These are phyloP conservation scores for Lachnellula subtilissima DNA, from an alignment of 2,329 filamentous ascomycete species.

Conservation along the genomic window DNA sequence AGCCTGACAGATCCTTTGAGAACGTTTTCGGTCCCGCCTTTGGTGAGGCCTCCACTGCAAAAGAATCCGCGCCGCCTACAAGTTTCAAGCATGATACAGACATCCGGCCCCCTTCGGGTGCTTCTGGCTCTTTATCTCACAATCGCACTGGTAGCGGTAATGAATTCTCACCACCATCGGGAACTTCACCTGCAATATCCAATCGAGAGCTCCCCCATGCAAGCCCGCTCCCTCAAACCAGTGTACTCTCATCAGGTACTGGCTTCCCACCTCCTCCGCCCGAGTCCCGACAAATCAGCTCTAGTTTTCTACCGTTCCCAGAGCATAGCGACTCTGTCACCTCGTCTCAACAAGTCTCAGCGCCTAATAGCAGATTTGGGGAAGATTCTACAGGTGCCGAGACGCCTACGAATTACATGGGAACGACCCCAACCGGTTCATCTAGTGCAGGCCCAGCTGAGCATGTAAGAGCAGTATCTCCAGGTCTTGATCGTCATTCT, in stretches of 20 bases:
- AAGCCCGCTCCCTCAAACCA: conserved; percentile 19
- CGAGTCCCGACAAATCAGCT: conserved; percentile 72
- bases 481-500: conserved; percentile 28
- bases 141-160: conserved; percentile 21
- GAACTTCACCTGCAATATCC: conserved; percentile 57
- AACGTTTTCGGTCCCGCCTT: conserved; percentile 77
- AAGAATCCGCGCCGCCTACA: conserved; percentile 43
- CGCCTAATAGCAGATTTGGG: conserved; percentile 62
- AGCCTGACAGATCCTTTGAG: conserved; percentile 69
- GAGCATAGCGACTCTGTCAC: conserved; percentile 63
- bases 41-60: conserved; percentile 38
- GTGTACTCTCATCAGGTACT: conserved; percentile 35
- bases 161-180: conserved; percentile 33
- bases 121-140: conserved; percentile 22
- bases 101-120: conserved; percentile 20
- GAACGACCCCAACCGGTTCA: conserved; percentile 28
- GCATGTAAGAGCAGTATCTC: conserved; percentile 23
- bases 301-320: conserved; percentile 67
- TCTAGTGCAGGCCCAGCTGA: conserved; percentile 26
- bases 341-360: conserved; percentile 74
- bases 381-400: conserved; percentile 38
- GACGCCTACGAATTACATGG: conserved; percentile 34
- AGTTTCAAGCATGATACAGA: conserved; percentile 51
- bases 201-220: conserved; percentile 54
- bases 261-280: conserved; percentile 53